These are phyloP conservation scores for Podosphaera leucotricha DNA, from an alignment of 2,329 filamentous ascomycete species.

Conservation along the genomic window DNA sequence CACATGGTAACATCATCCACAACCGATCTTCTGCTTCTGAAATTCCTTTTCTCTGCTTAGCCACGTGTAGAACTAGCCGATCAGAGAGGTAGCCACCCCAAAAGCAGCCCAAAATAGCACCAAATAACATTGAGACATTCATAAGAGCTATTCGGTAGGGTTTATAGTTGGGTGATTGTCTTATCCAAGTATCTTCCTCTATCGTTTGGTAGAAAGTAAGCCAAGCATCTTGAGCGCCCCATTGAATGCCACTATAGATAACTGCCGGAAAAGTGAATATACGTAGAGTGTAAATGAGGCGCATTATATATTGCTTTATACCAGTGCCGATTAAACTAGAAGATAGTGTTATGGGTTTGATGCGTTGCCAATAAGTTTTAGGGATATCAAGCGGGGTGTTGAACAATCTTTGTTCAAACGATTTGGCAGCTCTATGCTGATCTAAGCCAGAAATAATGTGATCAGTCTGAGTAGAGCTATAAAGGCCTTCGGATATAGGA, in stretches of 20 bases:
- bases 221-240: constrained; percentile 36
- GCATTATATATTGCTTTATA: constrained; percentile 27
- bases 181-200: constrained; percentile 31
- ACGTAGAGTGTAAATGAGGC: constrained; percentile 30
- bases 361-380: constrained; percentile 30
- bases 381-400: constrained; percentile 5
- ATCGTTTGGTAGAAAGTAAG: constrained; percentile 34
- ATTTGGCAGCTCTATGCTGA: constrained; percentile 12
- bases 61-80: constrained; percentile 25
- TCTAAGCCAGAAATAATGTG: background rate
- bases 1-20: constrained; percentile 15
- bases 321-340: constrained; percentile 28
- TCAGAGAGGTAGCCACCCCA: constrained; percentile 34
- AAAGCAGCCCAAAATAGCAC: constrained; percentile 29
- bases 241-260: constrained; percentile 31
- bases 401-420: background rate
- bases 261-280: constrained; percentile 33
- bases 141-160: constrained; percentile 30
- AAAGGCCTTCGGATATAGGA: background rate
- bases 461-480: background rate
- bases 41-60: constrained; percentile 14
- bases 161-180: constrained; percentile 28
- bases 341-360: constrained; percentile 30
- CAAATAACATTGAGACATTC: constrained; percentile 31
- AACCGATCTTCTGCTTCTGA: constrained; percentile 20